These are phyloP conservation scores for Camellia oleifera DNA, from an alignment of 179 eudicot genomes.

Conservation along the genomic window DNA sequence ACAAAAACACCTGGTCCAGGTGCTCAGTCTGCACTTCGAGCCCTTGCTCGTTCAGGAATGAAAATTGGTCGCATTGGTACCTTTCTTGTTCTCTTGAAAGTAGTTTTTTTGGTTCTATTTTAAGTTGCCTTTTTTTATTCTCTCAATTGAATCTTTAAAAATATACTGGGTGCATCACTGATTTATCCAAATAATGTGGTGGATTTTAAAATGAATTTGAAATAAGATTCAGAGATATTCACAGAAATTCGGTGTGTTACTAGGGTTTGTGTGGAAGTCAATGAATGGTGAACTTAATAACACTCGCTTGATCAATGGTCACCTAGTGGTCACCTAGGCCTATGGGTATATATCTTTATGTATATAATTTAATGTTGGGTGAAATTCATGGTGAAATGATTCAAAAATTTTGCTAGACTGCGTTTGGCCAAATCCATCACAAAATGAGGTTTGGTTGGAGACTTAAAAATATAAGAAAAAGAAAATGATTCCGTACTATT, in stretches of 20 bases:
- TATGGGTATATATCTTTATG: neutral
- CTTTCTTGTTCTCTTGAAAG: conserved; percentile 4
- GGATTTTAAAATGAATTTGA: neutral
- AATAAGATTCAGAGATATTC: neutral
- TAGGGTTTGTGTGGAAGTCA: neutral
- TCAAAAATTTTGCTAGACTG: neutral
- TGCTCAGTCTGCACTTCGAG: conserved; percentile 89
- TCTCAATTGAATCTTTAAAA: neutral
- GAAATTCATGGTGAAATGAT: neutral
- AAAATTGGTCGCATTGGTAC: too few relatives aligned
- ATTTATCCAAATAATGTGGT: neutral
- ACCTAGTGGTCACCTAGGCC: too few relatives aligned
- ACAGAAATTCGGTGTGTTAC: neutral
- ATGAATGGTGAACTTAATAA: neutral
- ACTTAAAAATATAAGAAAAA: neutral
- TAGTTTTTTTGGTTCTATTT: neutral
- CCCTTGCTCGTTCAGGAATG: conserved; percentile 33
- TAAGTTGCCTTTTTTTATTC: neutral
- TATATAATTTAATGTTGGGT: neutral
- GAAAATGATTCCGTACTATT: neutral
- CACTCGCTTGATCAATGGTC: neutral
- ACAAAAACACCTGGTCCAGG: conserved; percentile 93
- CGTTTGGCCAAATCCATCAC: neutral
- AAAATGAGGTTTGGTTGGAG: neutral
- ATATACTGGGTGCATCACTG: neutral